phyloP scores from a whole-genome alignment of 495 filamentous ascomycete species.

The Hypoxylon cercidicola region DNA sequence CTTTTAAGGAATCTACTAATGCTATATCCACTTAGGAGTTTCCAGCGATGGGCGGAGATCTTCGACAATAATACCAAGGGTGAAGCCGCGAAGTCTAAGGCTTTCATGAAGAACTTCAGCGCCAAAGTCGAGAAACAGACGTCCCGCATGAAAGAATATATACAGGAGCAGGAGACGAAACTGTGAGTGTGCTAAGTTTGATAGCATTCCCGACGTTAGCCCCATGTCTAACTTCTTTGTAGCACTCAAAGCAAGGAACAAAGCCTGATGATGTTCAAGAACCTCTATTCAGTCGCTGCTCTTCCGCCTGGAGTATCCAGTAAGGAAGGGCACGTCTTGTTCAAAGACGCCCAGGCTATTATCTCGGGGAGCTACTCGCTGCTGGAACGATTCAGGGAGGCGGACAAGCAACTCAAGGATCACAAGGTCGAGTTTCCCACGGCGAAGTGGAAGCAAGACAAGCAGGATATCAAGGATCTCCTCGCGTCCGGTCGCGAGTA shows the following conservation, averaged over 20 bases:
- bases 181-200: slow-evolving; percentile 31
- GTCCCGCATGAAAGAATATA: slow-evolving; percentile 23
- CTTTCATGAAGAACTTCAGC: slow-evolving; percentile 45
- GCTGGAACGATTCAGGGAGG: slow-evolving; percentile 39
- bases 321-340: slow-evolving; percentile 40
- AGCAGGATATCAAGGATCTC: slow-evolving; percentile 45
- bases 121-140: slow-evolving; percentile 24
- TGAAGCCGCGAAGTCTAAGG: slow-evolving; percentile 44
- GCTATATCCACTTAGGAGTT: slow-evolving; percentile 21
- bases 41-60: slow-evolving; percentile 40
- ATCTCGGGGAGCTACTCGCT: slow-evolving; percentile 26
- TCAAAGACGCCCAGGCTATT: slow-evolving; percentile 24
- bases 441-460: slow-evolving; percentile 51
- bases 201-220: background rate
- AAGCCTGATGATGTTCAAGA: slow-evolving; percentile 14
- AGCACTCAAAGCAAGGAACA: slow-evolving; percentile 25
- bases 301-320: background rate
- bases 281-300: slow-evolving; percentile 7
- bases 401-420: slow-evolving; percentile 35
- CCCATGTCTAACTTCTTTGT: slow-evolving; percentile 4
- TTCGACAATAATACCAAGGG: slow-evolving; percentile 33
- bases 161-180: slow-evolving; percentile 30
- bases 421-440: slow-evolving; percentile 39
- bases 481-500: slow-evolving; percentile 46
- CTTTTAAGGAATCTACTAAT: slow-evolving; percentile 2